Percentiles rank a stretch among this genome's conserved stretches.
Conservation (phyloP, 1,139 yeast species). For the Taphrina confusa region DNA sequence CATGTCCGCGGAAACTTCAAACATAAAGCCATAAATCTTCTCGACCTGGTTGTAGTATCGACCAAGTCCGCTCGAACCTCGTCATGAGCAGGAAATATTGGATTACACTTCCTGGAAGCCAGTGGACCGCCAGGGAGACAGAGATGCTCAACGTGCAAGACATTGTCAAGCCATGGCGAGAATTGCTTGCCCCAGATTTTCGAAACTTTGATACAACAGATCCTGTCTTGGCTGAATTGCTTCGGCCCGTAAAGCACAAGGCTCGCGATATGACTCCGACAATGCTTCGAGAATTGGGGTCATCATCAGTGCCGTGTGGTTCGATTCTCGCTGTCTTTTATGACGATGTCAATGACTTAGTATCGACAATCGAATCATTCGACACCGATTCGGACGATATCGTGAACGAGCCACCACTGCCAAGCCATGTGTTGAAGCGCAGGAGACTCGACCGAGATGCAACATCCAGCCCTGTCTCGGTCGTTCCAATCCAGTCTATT, state of each 20-base stretch:
- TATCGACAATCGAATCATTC: too few relatives aligned
- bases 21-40: too few relatives aligned
- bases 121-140: constrained; percentile 4
- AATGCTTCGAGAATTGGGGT: too few relatives aligned
- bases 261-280: constrained; percentile 1
- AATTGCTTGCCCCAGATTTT: not conserved
- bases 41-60: too few relatives aligned
- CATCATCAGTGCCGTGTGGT: too few relatives aligned
- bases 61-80: too few relatives aligned
- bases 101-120: constrained; percentile 4
- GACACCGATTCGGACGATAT: too few relatives aligned
- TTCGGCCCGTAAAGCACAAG: not conserved
- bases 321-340: too few relatives aligned
- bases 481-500: not conserved
- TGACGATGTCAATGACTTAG: too few relatives aligned
- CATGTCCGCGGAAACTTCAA: too few relatives aligned
- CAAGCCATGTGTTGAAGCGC: not conserved
- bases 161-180: not conserved
- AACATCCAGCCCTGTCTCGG: not conserved
- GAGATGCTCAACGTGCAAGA: constrained; percentile 1
- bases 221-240: not conserved
- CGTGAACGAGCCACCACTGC: constrained; percentile 1
- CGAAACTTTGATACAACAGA: not conserved
- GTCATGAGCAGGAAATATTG: not conserved
- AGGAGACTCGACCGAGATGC: constrained; percentile 1